Evolutionary conservation across 257 asterid genomes (phyloP), one percentile per base, ranked within the genome.

Genomic region (Pogostemon cablin): DNA sequence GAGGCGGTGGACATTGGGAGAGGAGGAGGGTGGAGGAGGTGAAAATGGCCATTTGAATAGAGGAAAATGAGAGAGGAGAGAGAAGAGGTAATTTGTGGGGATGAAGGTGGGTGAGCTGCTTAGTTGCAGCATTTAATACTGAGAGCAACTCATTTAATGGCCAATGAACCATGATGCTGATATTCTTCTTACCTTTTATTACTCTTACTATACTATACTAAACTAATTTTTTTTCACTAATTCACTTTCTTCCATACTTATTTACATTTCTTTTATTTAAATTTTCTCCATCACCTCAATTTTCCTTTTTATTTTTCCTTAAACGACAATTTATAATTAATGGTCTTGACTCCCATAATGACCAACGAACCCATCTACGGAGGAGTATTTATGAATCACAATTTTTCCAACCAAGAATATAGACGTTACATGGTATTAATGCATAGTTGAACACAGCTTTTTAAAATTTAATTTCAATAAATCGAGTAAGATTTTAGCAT

Each of bases 101-200:
- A 4, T 12, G 63, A 61, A 69, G 46, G 86, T 79, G 81, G 91
- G 88, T 88, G 90, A 67, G 76, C 60, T 41, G 95, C 71, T 76
- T 64, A 67, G 95, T 77, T 83, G 96, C 84, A 56, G 85, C 96
- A 89, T 87, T 89, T 82, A 91, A 82, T 88, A 78, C 79, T 77
- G 75, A 73, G 86, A 65, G 88, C 25, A 52, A 68, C 74, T 60
- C 90, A 86, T 84, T 90, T 77, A 86, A 80, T 84, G 83, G 61
- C 63, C 82, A 78, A 78, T 80, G 67, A 69, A 62, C 53, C 32
- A 20, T 20, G 71, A 72, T 66, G 62, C 69, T 9, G 68, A 64
- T 68, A 39, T 40, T 52, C 39, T 9, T 42, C 15, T 15, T 62
- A 32, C 40, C 61, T 55, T 17, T 17, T 15, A 6, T 25, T 17